Conservation (phyloP, 1,284 basidiomycete genomes). For the Nidula niveotomentosa region DNA sequence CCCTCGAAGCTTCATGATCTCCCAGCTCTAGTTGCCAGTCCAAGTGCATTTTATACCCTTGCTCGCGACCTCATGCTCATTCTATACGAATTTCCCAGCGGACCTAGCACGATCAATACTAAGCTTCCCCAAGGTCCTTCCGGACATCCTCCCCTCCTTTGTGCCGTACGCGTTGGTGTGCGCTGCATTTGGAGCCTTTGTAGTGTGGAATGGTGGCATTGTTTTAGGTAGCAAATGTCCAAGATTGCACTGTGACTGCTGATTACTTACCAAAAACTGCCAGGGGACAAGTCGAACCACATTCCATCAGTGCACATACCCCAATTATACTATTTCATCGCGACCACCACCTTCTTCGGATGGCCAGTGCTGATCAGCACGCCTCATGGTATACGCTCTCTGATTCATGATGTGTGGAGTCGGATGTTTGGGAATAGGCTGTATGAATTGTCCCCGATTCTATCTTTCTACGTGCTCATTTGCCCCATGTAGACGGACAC, state of each 20-base stretch:
- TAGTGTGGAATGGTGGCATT: conserved; percentile 88
- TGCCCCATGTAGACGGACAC: conserved; percentile 44
- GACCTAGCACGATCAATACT: conserved; percentile 54
- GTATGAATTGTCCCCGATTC: conserved; percentile 38
- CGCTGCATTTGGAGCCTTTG: conserved; percentile 65
- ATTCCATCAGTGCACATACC: conserved; percentile 81
- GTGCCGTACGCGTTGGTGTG: conserved; percentile 64
- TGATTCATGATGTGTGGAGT: conserved; percentile 44
- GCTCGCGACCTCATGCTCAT: no score
- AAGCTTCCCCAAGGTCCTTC: conserved; percentile 50
- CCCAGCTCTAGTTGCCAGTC: conserved; percentile 56
- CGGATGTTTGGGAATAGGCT: conserved; percentile 68
- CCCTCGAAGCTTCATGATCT: conserved; percentile 65
- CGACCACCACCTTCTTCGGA: conserved; percentile 73
- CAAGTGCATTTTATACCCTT: conserved; percentile 38
- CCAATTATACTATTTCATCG: conserved; percentile 87
- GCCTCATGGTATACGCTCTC: conserved; percentile 41
- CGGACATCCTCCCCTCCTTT: conserved; percentile 54
- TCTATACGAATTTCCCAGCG: conserved; percentile 32
- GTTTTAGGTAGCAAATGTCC: conserved; percentile 68
- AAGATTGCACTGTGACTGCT: background rate
- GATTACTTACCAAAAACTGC: background rate
- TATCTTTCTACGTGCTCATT: conserved; percentile 6
- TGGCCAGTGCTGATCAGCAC: conserved; percentile 71
- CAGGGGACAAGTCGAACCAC: conserved; percentile 95